Base-by-base conservation (phyloP, 768 basidiomycete genomes). In the Fomitopsis serialis region DNA sequence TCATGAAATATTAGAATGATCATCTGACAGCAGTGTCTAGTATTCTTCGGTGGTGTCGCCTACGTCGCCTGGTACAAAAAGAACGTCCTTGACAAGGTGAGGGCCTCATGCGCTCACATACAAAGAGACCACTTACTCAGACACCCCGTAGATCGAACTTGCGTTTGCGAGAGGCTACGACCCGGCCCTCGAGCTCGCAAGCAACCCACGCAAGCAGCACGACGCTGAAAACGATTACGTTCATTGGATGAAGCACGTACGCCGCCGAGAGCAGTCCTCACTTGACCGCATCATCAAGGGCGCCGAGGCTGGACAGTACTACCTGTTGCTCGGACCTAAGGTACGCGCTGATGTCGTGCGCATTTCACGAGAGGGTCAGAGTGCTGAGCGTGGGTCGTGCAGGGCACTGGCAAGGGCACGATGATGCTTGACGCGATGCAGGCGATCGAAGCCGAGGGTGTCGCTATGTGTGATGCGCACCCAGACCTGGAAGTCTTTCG, bases 401-500 rank as follows among this genome's bases (percentile, higher is more conserved):
- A 87, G 82, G 87, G 91, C n/a, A 81, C 84, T 17, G 87, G 88
- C 5, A 90, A 92, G 71, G 84, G 85, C 12, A 87, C 87, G 0
- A 86, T 89, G 88, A 81, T 93, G 52, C 75, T 93, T 50, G 86
- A 93, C 52, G 79, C 87, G 2, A 92, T 94, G 89, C 69, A 80
- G 21, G 74, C 77, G 3, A 84, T 83, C 58, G 72, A 83, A 50
- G 92, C 90, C 3, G 80, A 83, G 36, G 80, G 88, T 36, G 80
- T 88, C 24, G 80, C 85, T 9, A 78, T 91, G 72, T 86, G 84
- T 62, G 89, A 90, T 64, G 91, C 87, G 13, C 90, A 92, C 67
- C 88, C 88, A 19, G 89, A 92, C 68, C 74, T 94, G 17, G 89
- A 92, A 66, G 88, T 94, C 29, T 92, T 95, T 71, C 78, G 87